A percentile compares a stretch with the other conserved stretches of the same genome.
Evolutionary conservation across 495 filamentous ascomycete genomes (phyloP).

Genomic region (Talaromyces nanjingensis): DNA sequence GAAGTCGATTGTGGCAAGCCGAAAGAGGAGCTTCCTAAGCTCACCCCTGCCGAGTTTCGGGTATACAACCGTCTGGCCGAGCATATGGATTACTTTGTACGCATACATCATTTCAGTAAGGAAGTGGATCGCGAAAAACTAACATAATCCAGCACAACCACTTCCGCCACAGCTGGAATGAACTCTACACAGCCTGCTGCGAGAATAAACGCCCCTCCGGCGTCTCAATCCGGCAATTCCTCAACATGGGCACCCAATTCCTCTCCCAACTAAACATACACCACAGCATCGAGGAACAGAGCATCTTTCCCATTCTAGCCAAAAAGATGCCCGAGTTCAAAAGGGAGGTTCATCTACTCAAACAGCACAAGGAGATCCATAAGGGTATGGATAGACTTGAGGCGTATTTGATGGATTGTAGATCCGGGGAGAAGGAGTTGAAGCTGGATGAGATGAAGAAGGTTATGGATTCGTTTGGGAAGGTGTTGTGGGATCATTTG

Average conservation of each 20-base stretch:
- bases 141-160: slow-evolving; percentile 53
- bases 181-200: slow-evolving; percentile 58
- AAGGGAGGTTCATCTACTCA: slow-evolving; percentile 48
- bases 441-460: slow-evolving; percentile 59
- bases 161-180: slow-evolving; percentile 68
- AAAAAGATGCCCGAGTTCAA: slow-evolving; percentile 75
- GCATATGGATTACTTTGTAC: slow-evolving; percentile 68
- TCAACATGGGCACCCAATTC: slow-evolving; percentile 59
- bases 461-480: slow-evolving; percentile 61
- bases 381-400: slow-evolving; percentile 66
- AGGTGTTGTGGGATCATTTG: slow-evolving; percentile 65
- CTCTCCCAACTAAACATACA: slow-evolving; percentile 63
- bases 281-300: slow-evolving; percentile 77
- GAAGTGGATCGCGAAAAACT: too few relatives aligned
- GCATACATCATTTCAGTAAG: too few relatives aligned
- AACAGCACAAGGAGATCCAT: slow-evolving; percentile 81
- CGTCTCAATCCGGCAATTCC: slow-evolving; percentile 57
- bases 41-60: slow-evolving; percentile 50
- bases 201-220: slow-evolving; percentile 44
- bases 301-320: slow-evolving; percentile 75
- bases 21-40: slow-evolving; percentile 24
- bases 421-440: slow-evolving; percentile 58
- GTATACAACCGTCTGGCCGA: slow-evolving; percentile 68
- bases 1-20: neutral
- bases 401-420: slow-evolving; percentile 59